Percentiles rank a stretch among this genome's conserved stretches.
These are phyloP conservation scores for Lipomyces yarrowii DNA, from an alignment of 1,139 yeast genomes.

Conservation along the genomic window DNA sequence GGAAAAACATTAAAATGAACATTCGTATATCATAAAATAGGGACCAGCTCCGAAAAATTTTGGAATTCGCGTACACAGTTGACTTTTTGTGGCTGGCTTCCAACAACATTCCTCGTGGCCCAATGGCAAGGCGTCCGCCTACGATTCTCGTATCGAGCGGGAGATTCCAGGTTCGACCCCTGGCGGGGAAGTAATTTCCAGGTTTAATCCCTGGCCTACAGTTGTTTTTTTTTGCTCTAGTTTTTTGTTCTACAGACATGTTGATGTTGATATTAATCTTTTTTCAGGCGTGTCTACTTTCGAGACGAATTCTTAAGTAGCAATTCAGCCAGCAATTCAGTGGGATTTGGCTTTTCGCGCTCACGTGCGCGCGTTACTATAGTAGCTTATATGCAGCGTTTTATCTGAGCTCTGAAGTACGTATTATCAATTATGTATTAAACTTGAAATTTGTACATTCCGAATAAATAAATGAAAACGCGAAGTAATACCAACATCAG, in stretches of 20 bases:
- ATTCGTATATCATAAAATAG: too few relatives aligned
- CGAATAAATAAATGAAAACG: not conserved
- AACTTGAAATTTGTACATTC: not conserved
- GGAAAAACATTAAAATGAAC: too few relatives aligned
- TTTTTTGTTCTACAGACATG: not conserved
- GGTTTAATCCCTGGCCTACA: slow-evolving; percentile 9
- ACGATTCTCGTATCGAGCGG: slow-evolving; percentile 36
- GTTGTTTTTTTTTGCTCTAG: slow-evolving; percentile 10
- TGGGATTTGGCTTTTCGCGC: too few relatives aligned
- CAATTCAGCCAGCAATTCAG: too few relatives aligned
- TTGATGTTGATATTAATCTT: not conserved
- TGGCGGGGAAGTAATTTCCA: slow-evolving; percentile 41
- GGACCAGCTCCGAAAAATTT: too few relatives aligned
- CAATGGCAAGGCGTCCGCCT: slow-evolving; percentile 42
- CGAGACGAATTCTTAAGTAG: not conserved
- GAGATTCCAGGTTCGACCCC: slow-evolving; percentile 47
- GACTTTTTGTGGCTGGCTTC: not conserved
- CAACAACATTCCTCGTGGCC: slow-evolving; percentile 37
- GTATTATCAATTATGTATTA: not conserved
- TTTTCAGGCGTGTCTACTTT: too few relatives aligned
- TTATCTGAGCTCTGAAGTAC: too few relatives aligned
- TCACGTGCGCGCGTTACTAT: too few relatives aligned
- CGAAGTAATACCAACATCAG: not conserved
- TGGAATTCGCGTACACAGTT: not conserved
- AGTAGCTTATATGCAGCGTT: too few relatives aligned